These are phyloP conservation scores for Backusella morwellensis DNA, from an alignment of 192 early-diverging fungal genomes.

Conservation along the genomic window DNA sequence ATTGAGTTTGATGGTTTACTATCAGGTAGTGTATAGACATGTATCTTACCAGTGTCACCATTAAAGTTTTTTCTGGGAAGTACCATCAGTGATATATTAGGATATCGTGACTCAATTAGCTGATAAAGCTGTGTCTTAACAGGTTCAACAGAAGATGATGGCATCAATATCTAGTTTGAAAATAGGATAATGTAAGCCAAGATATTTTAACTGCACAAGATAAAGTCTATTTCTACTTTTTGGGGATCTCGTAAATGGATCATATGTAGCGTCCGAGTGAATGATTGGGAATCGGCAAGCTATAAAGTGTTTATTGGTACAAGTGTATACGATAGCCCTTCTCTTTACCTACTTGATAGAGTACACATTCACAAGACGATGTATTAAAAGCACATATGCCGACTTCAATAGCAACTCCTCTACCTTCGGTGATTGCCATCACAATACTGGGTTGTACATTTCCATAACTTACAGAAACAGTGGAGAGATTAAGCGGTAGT, in stretches of 20 bases:
- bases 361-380: constrained; percentile 50
- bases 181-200: background rate
- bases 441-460: constrained; percentile 12
- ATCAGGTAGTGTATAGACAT: background rate
- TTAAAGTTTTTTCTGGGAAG: constrained; percentile 60
- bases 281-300: constrained; percentile 42
- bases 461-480: background rate
- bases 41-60: constrained; percentile 35
- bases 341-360: constrained; percentile 55
- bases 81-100: constrained; percentile 43
- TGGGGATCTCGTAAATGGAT: constrained; percentile 53
- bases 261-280: constrained; percentile 58
- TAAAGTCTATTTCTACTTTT: constrained; percentile 25
- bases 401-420: constrained; percentile 55
- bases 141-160: constrained; percentile 46
- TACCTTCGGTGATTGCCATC: constrained; percentile 50
- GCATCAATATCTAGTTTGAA: background rate
- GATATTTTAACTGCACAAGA: background rate
- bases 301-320: background rate
- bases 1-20: background rate
- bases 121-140: constrained; percentile 51
- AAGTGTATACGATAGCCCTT: background rate
- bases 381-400: constrained; percentile 45
- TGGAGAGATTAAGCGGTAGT: background rate
- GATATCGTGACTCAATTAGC: constrained; percentile 42